Percentiles rank a stretch among this genome's conserved stretches.
Evolutionary conservation across 345 rosid species (phyloP).

Genomic region (Psidium guajava): DNA sequence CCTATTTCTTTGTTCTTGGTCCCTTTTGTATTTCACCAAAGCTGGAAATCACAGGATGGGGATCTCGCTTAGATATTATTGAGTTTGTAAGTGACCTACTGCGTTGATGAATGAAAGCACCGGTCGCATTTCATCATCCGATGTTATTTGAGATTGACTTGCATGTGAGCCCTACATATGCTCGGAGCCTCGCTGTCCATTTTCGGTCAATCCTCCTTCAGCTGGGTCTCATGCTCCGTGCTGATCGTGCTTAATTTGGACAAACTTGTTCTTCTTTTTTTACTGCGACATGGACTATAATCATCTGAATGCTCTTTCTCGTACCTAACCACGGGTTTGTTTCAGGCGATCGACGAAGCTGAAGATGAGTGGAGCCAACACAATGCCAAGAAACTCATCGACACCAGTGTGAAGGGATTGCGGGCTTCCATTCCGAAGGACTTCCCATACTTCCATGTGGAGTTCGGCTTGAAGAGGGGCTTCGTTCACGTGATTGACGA

Average conservation of each 20-base stretch:
- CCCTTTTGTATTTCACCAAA: neutral
- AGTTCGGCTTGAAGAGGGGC: slow-evolving; percentile 72
- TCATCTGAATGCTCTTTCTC: neutral
- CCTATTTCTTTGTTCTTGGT: neutral
- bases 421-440: slow-evolving; percentile 79
- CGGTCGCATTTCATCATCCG: neutral
- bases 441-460: slow-evolving; percentile 91
- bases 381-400: slow-evolving; percentile 85
- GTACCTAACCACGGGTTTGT: neutral
- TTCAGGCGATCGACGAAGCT: slow-evolving; percentile 91
- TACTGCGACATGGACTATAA: neutral
- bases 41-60: neutral
- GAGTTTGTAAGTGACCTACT: neutral
- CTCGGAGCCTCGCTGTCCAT: neutral
- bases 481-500: slow-evolving; percentile 96
- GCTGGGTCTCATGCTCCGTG: neutral
- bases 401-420: slow-evolving; percentile 79
- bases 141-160: neutral
- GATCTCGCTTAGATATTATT: neutral
- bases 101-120: neutral
- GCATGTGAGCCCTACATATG: neutral
- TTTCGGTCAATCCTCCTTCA: neutral
- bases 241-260: neutral
- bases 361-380: slow-evolving; percentile 99
- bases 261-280: neutral